These are phyloP conservation scores for Globisporangium spiculum DNA, from an alignment of 352 stramenopile genomes.

Conservation along the genomic window DNA sequence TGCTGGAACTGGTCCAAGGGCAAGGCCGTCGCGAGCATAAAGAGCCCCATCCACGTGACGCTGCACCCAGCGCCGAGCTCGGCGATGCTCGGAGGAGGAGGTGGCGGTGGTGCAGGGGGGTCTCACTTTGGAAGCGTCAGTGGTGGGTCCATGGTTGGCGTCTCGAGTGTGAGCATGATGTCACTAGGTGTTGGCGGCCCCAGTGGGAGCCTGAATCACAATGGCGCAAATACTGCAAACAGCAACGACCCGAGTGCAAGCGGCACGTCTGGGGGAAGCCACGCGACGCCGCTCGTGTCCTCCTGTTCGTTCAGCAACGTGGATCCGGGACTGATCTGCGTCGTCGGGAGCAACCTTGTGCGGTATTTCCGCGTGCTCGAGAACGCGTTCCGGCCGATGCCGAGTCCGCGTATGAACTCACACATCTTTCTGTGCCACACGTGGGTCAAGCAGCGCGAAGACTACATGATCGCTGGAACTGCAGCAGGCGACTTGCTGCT, in stretches of 20 bases:
- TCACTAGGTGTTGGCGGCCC: constrained; percentile 6
- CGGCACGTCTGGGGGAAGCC: not conserved
- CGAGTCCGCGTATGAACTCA: constrained; percentile 66
- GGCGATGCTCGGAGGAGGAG: constrained; percentile 31
- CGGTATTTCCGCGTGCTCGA: constrained; percentile 91
- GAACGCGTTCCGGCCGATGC: constrained; percentile 81
- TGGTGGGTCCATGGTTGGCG: constrained; percentile 18
- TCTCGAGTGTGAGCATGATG: constrained; percentile 27
- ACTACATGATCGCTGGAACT: constrained; percentile 87
- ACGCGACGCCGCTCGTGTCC: constrained; percentile 43
- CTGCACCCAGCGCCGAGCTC: constrained; percentile 43
- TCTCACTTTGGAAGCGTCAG: constrained; percentile 30
- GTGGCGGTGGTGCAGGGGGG: not conserved
- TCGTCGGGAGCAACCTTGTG: constrained; percentile 76
- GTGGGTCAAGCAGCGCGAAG: constrained; percentile 90
- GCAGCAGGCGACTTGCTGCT: constrained; percentile 81
- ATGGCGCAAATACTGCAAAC: not conserved
- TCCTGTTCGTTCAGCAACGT: constrained; percentile 86
- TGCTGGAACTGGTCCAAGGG: constrained; percentile 93
- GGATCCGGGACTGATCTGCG: constrained; percentile 85
- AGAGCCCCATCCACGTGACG: constrained; percentile 59
- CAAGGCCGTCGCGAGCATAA: constrained; percentile 79
- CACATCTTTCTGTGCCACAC: constrained; percentile 79
- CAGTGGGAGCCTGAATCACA: constrained; percentile 2
- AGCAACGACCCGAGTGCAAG: constrained; percentile 2